Conservation (phyloP, 2,329 filamentous ascomycete species). For the Pezicula rhizophila region DNA sequence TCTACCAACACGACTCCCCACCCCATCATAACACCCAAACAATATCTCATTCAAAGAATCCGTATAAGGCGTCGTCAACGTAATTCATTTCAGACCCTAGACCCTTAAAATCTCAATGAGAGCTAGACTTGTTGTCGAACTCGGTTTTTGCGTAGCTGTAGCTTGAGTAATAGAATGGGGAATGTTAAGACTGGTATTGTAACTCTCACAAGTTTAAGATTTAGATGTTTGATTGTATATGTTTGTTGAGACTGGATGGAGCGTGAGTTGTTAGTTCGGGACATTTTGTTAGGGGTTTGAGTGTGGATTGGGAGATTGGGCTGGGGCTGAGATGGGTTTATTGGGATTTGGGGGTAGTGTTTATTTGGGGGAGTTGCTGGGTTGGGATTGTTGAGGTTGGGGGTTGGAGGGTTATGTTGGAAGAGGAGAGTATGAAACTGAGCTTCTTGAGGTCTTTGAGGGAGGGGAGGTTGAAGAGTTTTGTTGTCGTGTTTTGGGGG, state of each 20-base stretch:
- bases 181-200: not conserved
- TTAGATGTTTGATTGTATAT: slow-evolving; percentile 1
- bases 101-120: slow-evolving; percentile 1
- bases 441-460: slow-evolving; percentile 3
- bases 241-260: not conserved
- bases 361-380: not conserved
- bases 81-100: not conserved
- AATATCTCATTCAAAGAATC: too few relatives aligned
- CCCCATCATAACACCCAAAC: not conserved
- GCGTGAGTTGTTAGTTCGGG: not conserved
- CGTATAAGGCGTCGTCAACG: slow-evolving; percentile 1
- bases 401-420: slow-evolving; percentile 1
- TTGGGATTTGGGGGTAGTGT: slow-evolving; percentile 1
- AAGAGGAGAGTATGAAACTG: slow-evolving; percentile 2
- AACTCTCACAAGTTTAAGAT: slow-evolving; percentile 2
- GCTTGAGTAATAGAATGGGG: not conserved
- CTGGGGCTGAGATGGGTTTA: slow-evolving; percentile 1
- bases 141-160: not conserved
- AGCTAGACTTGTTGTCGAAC: not conserved
- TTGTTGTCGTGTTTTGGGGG: not conserved
- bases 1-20: not conserved
- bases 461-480: slow-evolving; percentile 1
- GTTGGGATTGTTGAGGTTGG: not conserved
- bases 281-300: not conserved
- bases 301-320: not conserved